Percentiles rank a stretch among this genome's conserved stretches.
These are phyloP conservation scores for Gamarada debralockiae DNA, from an alignment of 495 filamentous ascomycete species.

Conservation along the genomic window DNA sequence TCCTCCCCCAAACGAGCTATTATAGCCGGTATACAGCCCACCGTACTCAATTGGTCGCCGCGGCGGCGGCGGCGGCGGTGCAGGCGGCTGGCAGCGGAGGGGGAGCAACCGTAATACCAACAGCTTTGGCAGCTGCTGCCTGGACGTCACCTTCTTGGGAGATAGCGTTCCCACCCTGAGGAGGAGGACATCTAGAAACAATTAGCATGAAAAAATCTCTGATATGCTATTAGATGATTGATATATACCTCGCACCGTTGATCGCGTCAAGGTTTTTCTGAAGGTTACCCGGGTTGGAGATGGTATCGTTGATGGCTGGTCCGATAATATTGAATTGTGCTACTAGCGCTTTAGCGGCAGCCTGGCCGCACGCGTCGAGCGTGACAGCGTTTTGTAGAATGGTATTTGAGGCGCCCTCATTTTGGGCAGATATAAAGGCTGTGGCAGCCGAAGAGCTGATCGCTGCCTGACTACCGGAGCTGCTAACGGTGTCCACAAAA, in stretches of 20 bases:
- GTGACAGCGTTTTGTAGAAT: constrained; percentile 8
- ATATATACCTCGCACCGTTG: constrained; percentile 9
- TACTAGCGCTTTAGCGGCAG: constrained; percentile 6
- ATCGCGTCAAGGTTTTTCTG: constrained; percentile 10
- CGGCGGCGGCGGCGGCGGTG: background rate
- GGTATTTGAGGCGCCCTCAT: constrained; percentile 10
- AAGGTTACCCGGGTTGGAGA: constrained; percentile 10
- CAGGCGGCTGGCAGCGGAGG: constrained; percentile 9
- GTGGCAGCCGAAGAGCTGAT: constrained; percentile 13
- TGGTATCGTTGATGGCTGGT: constrained; percentile 10
- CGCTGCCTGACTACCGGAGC: background rate
- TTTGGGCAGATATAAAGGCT: constrained; percentile 8
- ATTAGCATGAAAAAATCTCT: constrained; percentile 8
- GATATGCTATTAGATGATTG: background rate
- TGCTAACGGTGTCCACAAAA: constrained; percentile 9
- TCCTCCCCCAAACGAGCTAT: constrained; percentile 1
- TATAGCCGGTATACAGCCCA: constrained; percentile 4
- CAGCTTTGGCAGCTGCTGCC: constrained; percentile 8
- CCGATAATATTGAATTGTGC: constrained; percentile 9
- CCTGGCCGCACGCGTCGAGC: constrained; percentile 4
- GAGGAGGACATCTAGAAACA: constrained; percentile 11
- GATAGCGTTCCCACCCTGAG: constrained; percentile 3
- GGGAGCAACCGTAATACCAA: constrained; percentile 9
- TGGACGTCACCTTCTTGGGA: constrained; percentile 9
- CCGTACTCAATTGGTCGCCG: constrained; percentile 5